Evolutionary conservation across 2,329 filamentous ascomycete genomes (phyloP), one percentile per base, ranked within the genome.

Genomic region (Hypoxylon sp.): DNA sequence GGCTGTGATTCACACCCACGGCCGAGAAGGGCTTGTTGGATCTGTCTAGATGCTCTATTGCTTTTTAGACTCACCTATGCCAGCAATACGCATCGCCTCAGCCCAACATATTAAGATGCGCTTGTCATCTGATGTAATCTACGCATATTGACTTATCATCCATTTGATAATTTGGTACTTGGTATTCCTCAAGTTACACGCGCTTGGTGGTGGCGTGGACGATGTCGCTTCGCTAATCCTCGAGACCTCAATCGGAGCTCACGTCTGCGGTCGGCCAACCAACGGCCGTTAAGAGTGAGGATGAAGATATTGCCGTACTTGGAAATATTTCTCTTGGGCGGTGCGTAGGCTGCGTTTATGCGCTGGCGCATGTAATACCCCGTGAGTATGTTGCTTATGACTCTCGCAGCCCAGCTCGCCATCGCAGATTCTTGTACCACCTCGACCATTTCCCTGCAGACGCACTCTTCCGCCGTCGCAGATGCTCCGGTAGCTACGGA

Each of bases 401-500:
- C 5, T 23, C n/a, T 14, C 16, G 14, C 27, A 66, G 59, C 29
- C n/a, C 45, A 45, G 12, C 6, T 66, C 32, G 30, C 30, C 14
- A 19, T 59, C 59, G 57, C 58, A 19, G 47, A 62, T 23, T 57
- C 57, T 23, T 65, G 61, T 37, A 61, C 56, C 3, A 61, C 61
- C 19, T 60, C 61, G 21, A 65, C 56, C n/a, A 23, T 65, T 47
- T 32, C 55, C 16, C 37, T 61, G 30, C 12, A 39, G 30, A 23
- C 61, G 5, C 30, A 37, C 4, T 19, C 56, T 21, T 34, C 61
- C 8, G 8, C 21, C 16, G 11, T 25, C 7, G n/a, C 34, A 19
- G 23, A 55, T 21, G 19, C 12, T 14, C 27, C 50, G 14, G 23
- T 23, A 11, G 5, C 30, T 12, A 52, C 39, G 3, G 16, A 41